Evolutionary conservation across 345 rosid species (phyloP).

Genomic region (Clausena lansium): DNA sequence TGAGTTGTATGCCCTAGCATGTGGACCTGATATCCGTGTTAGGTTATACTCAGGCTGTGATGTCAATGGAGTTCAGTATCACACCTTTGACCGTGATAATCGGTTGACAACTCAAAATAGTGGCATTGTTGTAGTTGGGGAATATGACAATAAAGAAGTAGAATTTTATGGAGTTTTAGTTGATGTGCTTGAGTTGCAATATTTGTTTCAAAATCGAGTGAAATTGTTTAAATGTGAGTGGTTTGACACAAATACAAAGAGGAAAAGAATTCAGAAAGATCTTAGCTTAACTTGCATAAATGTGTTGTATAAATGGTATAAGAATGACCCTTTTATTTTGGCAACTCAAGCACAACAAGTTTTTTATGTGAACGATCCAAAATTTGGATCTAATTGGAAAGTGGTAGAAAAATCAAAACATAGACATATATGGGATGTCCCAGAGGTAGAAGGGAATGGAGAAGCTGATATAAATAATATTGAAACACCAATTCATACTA

Average conservation of each 20-base stretch:
- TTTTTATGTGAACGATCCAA: background rate
- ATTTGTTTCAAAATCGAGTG: background rate
- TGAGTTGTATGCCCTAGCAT: background rate
- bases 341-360: background rate
- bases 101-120: background rate
- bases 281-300: background rate
- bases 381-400: background rate
- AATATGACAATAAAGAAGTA: background rate
- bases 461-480: background rate
- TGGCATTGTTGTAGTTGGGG: background rate
- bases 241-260: background rate
- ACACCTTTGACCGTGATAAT: background rate
- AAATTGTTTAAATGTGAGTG: background rate
- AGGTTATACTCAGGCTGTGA: background rate
- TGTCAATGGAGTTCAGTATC: background rate
- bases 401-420: background rate
- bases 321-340: background rate
- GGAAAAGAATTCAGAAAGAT: background rate
- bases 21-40: background rate
- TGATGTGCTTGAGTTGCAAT: background rate
- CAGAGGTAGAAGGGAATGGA: too few relatives aligned
- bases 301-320: too few relatives aligned
- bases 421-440: background rate
- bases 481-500: too few relatives aligned
- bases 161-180: background rate